Base-by-base conservation (phyloP, 805 yeast genomes). In the Trichomonascus vanleenenianus region DNA sequence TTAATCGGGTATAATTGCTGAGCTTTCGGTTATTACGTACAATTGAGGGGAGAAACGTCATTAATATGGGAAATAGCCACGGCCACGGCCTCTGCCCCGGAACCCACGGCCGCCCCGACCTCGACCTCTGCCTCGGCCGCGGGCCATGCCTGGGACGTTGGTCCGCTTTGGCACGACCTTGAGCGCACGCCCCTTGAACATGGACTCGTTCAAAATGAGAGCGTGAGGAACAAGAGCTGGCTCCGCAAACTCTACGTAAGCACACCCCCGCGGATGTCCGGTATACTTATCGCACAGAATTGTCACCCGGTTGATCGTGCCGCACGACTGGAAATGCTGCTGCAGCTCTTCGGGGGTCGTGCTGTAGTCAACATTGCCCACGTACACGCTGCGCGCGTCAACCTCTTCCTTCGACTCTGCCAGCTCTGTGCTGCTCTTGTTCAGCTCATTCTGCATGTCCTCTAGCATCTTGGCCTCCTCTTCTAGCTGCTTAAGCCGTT, bases 241-340 rank as follows among this genome's bases (percentile, higher is more conserved):
- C 56, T 76, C 83, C n/a, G 79, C 74, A 58, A 85, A 87, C 61
- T 87, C 96, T 50, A 87, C 73, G 62, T 85, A 87, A 1, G 95
- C 95, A 65, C 74, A 85, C 1, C 96, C 96, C 63, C 83, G 83
- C 38, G 96, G 93, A 51, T 76, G 81, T 5, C 95, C 94, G 0
- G 93, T 79, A 55, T 67, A 64, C 62, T 80, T 82, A 65, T 86
- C 85, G 46, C 76, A 70, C 61, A 83, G 65, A 40, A 87, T 85
- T 2, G 93, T 85, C 30, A 86, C 87, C 55, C 95, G 74, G 58
- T 83, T 81, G 44, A 87, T 83, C 5, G 76, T 72, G 1, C 95
- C 95, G 40, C 79, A 78, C 2, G 74, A 60, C 44, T 78, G 73
- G 63, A 86, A 87, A 56, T 79, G 84, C 49, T 79, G 73, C 56